Base-by-base conservation (phyloP, 139 green algal species). In the Chlorella sp. region DNA sequence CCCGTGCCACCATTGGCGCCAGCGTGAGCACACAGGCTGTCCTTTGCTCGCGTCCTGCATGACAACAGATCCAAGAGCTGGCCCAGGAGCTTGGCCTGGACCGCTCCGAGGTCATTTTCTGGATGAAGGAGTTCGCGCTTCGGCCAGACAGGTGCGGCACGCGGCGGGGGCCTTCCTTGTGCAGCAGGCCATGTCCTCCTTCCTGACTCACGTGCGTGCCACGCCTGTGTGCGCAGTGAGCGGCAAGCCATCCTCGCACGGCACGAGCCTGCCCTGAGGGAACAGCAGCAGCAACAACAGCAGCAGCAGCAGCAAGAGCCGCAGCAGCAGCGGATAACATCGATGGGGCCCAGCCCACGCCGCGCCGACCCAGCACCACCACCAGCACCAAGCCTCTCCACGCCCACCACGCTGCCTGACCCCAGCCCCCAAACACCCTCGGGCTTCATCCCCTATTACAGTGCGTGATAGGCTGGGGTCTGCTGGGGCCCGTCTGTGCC, bases 361-460 rank as follows among this genome's bases (percentile, higher is more conserved):
- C n/a, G n/a, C n/a, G n/a, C n/a, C n/a, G n/a, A n/a, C n/a, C n/a
- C n/a, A n/a, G n/a, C n/a, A n/a, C n/a, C n/a, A n/a, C n/a, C n/a
- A n/a, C n/a, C n/a, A n/a, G n/a, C n/a, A n/a, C 10, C 42, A 55
- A 55, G 42, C 10, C 42, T 55, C 42, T 10, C 17, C 42, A 55
- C 10, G 42, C 10, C 42, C 10, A 17, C 42, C 42, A 55, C 10
- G 42, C 42, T 55, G 10, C 10, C 42, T 10, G 42, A 10, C 10
- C 42, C 42, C 42, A 55, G 17, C 42, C 42, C 42, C 42, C 17
- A 17, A 55, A 55, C 10, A 17, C 42, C 42, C 42, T 26, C 42
- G 6, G 78, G 78, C 36, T 83, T 83, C 66, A 69, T 83, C 0
- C 73, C 78, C 30, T 83, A 73, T 35, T 83, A 77, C 69, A 70